Evolutionary conservation across 1,139 yeast species (phyloP), one percentile per base, ranked within the genome.

Genomic region (Williopsis jadinii): DNA sequence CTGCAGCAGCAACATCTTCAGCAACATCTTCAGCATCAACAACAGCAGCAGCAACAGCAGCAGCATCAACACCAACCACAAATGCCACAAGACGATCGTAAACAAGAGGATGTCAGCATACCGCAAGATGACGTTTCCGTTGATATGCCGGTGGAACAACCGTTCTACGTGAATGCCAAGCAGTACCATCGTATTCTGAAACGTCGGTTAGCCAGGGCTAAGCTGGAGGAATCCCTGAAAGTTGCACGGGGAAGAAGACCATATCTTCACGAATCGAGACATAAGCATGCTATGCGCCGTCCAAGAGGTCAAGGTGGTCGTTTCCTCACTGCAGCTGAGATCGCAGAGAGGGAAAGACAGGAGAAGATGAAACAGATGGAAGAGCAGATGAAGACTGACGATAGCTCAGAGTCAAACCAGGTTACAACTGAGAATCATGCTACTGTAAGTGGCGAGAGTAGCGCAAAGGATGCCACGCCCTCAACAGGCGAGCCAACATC

Each of bases 251-350:
- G 95, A 9, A 76, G 97, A 51, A 84, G 84, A 58, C 98, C 98
- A 3, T 94, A 94, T 60, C 66, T 94, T 41, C 99, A 94, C 61
- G 98, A 94, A 63, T 87, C 97, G 13, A 76, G 99, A 55, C 99
- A 94, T 63, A 92, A 92, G 61, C 99, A 94, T 62, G 99, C 99
- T 15, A 92, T 94, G 98, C 75, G 98, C 59, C 77, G 99, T 62
- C 98, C 98, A 12, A 77, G 99, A 55, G 99, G 99, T 28, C 97
- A 92, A 64, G 98, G 98, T 28, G 99, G 99, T 3, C 70, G 98
- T 47, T 94, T 94, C 55, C 67, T 94, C 49, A 92, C 98, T 1
- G 97, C 97, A 6, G 95, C 95, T 5, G 98, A 94, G 59, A 90
- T 92, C 46, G 96, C 95, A 26, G 94, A 88, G 34, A 36, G 47